A percentile compares a stretch with the other conserved stretches of the same genome.
These are phyloP conservation scores for Claviceps fusiformis DNA, from an alignment of 2,329 filamentous ascomycete species.

Conservation along the genomic window DNA sequence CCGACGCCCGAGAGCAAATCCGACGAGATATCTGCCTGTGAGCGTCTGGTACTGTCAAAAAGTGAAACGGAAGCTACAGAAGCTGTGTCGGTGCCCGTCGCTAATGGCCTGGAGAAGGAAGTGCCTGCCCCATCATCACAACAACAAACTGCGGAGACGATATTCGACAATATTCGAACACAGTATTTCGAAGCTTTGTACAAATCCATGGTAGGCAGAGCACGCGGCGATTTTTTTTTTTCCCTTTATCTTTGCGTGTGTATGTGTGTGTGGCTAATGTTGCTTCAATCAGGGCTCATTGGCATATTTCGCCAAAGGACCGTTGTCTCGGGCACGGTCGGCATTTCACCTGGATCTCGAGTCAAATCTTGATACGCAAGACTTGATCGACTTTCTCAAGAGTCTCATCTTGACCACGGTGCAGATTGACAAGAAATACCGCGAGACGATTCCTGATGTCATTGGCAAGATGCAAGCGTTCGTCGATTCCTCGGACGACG, in stretches of 20 bases:
- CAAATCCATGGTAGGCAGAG: constrained; percentile 48
- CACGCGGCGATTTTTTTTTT: no score
- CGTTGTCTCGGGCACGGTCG: constrained; percentile 59
- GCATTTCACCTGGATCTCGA: constrained; percentile 53
- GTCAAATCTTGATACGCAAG: constrained; percentile 43
- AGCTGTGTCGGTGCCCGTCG: not conserved
- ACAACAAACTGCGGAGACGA: constrained; percentile 33
- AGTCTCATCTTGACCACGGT: constrained; percentile 51
- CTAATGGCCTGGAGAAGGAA: not conserved
- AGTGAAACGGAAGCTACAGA: not conserved
- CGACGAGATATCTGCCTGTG: not conserved
- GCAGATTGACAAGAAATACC: constrained; percentile 67
- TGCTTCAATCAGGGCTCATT: constrained; percentile 47
- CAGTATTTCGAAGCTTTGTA: constrained; percentile 49
- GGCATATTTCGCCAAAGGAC: constrained; percentile 74
- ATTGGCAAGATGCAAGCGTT: constrained; percentile 42
- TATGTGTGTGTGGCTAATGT: not conserved
- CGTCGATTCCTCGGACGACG: constrained; percentile 41
- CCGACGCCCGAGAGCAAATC: constrained; percentile 6
- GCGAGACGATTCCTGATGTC: constrained; percentile 52
- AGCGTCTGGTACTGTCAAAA: not conserved
- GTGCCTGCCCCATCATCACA: constrained; percentile 3
- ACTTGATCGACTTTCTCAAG: constrained; percentile 57
- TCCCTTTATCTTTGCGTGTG: not conserved
- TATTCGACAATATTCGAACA: constrained; percentile 43